These are phyloP conservation scores for Bolboschoenoplectus hybrid DNA, from an alignment of 202 grass and related monocot species.

Conservation along the genomic window DNA sequence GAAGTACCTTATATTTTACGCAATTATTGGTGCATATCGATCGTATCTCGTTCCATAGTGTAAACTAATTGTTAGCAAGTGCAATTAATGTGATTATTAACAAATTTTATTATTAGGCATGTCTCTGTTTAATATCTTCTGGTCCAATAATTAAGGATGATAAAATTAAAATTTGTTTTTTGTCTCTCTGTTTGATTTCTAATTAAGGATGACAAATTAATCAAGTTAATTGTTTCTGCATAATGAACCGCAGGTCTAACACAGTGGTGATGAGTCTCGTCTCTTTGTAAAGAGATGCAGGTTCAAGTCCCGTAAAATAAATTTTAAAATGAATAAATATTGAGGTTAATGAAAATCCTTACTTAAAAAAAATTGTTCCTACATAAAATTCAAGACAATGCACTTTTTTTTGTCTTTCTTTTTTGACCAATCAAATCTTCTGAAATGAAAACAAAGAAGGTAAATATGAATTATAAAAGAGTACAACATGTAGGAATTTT, in stretches of 20 bases:
- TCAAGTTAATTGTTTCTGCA: neutral
- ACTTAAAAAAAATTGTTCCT: neutral
- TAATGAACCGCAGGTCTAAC: neutral
- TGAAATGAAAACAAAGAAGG: neutral
- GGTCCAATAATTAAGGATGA: neutral
- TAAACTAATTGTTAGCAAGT: constrained; percentile 21
- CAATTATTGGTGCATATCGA: neutral
- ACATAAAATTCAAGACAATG: neutral
- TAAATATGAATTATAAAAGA: neutral
- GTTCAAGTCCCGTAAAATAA: no score
- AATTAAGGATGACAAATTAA: neutral
- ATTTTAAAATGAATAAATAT: no score
- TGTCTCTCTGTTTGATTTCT: neutral
- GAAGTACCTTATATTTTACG: neutral
- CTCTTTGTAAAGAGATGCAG: no score
- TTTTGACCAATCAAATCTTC: neutral
- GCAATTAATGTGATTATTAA: neutral
- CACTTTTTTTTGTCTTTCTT: neutral
- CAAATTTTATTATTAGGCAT: neutral
- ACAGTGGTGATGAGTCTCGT: no score
- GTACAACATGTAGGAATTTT: neutral
- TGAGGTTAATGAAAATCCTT: no score
- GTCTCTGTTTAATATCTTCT: neutral
- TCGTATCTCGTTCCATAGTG: neutral
- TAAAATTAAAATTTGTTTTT: neutral